phyloP scores from a whole-genome alignment of 2,329 filamentous ascomycete genomes.

The Scedosporium aurantiacum region DNA sequence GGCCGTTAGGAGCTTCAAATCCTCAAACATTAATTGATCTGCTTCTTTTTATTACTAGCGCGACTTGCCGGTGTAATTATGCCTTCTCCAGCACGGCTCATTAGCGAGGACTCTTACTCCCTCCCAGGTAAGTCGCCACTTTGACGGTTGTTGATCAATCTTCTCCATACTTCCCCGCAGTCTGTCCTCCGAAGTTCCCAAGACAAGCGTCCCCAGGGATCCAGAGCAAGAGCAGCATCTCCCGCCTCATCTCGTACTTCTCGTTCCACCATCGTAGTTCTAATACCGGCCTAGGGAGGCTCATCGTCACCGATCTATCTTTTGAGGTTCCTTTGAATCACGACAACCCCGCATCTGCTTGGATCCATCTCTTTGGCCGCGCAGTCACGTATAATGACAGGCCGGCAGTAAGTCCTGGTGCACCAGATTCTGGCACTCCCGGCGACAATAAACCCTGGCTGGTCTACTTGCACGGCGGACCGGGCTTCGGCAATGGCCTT shows the following conservation, averaged over 20 bases:
- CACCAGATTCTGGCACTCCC: constrained; percentile 22
- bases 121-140: constrained; percentile 16
- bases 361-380: constrained; percentile 67
- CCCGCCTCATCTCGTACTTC: neutral
- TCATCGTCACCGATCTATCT: constrained; percentile 70
- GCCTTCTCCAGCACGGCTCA: constrained; percentile 23
- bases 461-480: constrained; percentile 77
- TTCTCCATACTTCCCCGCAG: neutral
- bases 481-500: constrained; percentile 63
- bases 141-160: neutral
- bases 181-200: neutral
- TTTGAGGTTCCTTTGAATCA: constrained; percentile 83
- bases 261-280: neutral
- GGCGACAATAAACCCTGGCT: constrained; percentile 41
- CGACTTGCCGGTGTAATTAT: neutral
- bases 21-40: neutral
- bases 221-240: no score
- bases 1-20: neutral
- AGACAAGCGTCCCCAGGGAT: no score
- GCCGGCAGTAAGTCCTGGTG: constrained; percentile 38
- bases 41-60: neutral
- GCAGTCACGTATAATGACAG: constrained; percentile 57
- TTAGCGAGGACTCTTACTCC: constrained; percentile 31
- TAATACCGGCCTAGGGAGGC: constrained; percentile 42
- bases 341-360: constrained; percentile 44